Percentiles rank a stretch among this genome's conserved stretches.
These are phyloP conservation scores for Gossypium arboreum DNA, from an alignment of 345 rosid species.

Conservation along the genomic window DNA sequence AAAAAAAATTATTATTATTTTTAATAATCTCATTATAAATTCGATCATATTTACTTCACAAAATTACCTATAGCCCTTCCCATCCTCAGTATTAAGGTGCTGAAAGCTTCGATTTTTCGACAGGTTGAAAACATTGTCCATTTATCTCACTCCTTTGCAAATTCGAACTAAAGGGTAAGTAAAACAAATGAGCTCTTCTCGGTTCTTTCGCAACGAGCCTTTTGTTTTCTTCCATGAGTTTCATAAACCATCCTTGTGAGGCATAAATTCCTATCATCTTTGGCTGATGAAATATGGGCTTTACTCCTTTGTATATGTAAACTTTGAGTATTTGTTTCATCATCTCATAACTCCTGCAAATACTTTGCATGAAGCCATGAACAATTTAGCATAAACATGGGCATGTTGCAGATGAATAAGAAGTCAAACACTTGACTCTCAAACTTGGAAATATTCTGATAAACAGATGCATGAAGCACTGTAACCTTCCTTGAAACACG, in stretches of 20 bases:
- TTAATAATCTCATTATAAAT: no score
- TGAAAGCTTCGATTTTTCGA: background rate
- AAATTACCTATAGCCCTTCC: no score
- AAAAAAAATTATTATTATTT: no score
- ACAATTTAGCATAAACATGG: constrained; percentile 1
- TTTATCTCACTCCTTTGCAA: constrained; percentile 45
- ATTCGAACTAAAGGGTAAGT: constrained; percentile 62
- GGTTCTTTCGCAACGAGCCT: constrained; percentile 70
- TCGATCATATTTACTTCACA: no score
- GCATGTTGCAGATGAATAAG: background rate
- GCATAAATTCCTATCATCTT: constrained; percentile 74
- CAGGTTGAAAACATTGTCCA: constrained; percentile 30
- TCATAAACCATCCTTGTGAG: constrained; percentile 94
- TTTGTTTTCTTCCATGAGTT: constrained; percentile 70
- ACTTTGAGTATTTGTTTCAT: constrained; percentile 74
- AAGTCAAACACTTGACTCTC: constrained; percentile 34
- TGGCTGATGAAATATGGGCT: constrained; percentile 73
- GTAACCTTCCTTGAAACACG: constrained; percentile 25
- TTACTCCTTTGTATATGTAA: constrained; percentile 68
- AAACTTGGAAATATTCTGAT: constrained; percentile 68
- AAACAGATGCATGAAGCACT: constrained; percentile 46
- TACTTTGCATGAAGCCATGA: background rate
- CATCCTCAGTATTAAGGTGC: no score
- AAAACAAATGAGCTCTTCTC: constrained; percentile 78
- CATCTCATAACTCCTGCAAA: constrained; percentile 70